phyloP scores from a whole-genome alignment of 768 basidiomycete species.

The Cystobasidiopsis lactophilus region DNA sequence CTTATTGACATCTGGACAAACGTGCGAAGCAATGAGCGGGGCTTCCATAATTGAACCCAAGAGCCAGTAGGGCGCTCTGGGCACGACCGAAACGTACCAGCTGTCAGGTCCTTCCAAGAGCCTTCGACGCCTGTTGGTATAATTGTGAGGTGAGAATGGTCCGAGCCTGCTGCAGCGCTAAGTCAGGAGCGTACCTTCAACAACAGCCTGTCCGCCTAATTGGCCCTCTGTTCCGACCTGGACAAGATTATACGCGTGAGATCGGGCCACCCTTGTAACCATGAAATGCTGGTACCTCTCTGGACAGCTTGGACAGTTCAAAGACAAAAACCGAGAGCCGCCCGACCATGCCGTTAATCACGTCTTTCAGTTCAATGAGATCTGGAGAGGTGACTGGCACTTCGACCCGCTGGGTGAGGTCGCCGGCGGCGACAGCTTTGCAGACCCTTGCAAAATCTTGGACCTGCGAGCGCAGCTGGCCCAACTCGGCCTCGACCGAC shows the following conservation, averaged over 20 bases:
- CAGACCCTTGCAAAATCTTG: slow-evolving; percentile 61
- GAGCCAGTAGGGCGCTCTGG: no score
- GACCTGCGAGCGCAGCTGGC: slow-evolving; percentile 59
- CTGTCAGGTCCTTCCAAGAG: slow-evolving; percentile 34
- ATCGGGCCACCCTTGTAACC: slow-evolving; percentile 40
- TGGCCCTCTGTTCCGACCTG: slow-evolving; percentile 27
- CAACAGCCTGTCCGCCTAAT: slow-evolving; percentile 32
- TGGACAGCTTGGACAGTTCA: slow-evolving; percentile 41
- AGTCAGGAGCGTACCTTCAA: no score
- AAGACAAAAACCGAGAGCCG: slow-evolving; percentile 64
- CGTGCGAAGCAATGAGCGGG: no score
- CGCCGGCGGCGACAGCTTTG: slow-evolving; percentile 54
- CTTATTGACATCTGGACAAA: slow-evolving; percentile 59
- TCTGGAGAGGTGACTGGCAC: slow-evolving; percentile 56
- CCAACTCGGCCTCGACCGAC: slow-evolving; percentile 37
- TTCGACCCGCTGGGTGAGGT: slow-evolving; percentile 55
- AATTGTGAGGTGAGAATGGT: no score
- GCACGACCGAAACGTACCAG: no score
- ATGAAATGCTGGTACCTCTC: slow-evolving; percentile 25
- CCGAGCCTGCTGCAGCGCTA: no score
- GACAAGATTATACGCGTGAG: slow-evolving; percentile 27
- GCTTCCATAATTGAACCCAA: no score
- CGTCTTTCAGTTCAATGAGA: slow-evolving; percentile 60
- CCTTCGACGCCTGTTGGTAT: slow-evolving; percentile 30
- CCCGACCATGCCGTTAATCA: slow-evolving; percentile 46